Evolutionary conservation across 1,284 basidiomycete species (phyloP).

Genomic region (Malassezia nana): DNA sequence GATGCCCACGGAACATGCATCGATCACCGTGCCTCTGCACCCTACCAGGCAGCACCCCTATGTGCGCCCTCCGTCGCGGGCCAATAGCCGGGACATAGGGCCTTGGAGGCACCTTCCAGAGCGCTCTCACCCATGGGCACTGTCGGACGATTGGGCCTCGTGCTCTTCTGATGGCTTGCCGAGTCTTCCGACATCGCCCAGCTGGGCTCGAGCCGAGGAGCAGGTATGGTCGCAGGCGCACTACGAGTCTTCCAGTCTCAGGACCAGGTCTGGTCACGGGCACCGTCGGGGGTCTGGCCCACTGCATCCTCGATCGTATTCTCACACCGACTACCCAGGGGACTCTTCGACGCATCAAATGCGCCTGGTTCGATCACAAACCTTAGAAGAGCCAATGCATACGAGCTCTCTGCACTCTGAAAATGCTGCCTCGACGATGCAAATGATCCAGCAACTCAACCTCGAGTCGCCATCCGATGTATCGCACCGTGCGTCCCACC

Average conservation of each 20-base stretch:
- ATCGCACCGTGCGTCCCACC: background rate
- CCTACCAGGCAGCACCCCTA: background rate
- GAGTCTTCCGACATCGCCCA: conserved; percentile 4
- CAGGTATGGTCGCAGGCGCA: background rate
- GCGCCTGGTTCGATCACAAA: background rate
- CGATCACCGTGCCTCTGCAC: background rate
- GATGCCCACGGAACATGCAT: background rate
- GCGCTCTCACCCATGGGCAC: background rate
- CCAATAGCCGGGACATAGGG: background rate
- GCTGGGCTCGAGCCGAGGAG: conserved; percentile 2
- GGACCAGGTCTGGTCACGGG: background rate
- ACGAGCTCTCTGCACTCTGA: background rate
- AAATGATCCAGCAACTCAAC: background rate
- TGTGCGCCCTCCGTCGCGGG: background rate
- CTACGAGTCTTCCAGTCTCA: background rate
- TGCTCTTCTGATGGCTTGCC: conserved; percentile 4
- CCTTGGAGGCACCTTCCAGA: background rate
- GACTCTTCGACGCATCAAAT: background rate
- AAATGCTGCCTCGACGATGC: background rate
- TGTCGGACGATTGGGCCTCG: background rate
- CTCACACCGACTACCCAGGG: background rate
- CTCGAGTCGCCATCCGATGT: background rate
- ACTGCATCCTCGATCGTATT: background rate
- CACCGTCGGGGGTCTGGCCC: background rate
- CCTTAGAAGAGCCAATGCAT: background rate